phyloP scores from a whole-genome alignment of 345 rosid genomes.

The Odontarrhena argentea region DNA sequence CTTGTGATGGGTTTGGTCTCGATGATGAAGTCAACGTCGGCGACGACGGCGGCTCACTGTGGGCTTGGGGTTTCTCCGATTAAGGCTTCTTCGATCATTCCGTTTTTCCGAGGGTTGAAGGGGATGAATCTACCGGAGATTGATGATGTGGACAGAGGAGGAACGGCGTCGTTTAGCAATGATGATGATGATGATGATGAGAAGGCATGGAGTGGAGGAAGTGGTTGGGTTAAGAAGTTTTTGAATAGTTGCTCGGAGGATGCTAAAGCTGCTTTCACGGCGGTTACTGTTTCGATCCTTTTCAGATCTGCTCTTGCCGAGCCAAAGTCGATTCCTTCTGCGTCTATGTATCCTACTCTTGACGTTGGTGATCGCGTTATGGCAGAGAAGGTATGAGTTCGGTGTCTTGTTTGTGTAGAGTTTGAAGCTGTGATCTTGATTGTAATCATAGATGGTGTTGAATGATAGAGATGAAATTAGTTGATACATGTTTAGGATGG shows the following conservation, averaged over 20 bases:
- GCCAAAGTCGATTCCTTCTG: slow-evolving; percentile 83
- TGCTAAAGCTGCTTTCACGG: slow-evolving; percentile 83
- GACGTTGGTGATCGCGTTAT: slow-evolving; percentile 81
- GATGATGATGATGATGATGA: slow-evolving; percentile 29
- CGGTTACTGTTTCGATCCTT: slow-evolving; percentile 71
- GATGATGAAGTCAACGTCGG: slow-evolving; percentile 58
- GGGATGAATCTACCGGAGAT: slow-evolving; percentile 46
- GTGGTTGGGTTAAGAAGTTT: slow-evolving; percentile 68
- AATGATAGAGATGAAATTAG: neutral
- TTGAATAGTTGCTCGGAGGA: slow-evolving; percentile 68
- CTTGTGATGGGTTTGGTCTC: slow-evolving; percentile 59
- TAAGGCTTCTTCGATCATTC: slow-evolving; percentile 61
- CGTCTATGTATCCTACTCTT: slow-evolving; percentile 87
- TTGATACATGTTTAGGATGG: slow-evolving; percentile 1
- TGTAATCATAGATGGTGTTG: neutral
- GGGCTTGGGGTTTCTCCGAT: slow-evolving; percentile 50
- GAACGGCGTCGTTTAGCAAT: slow-evolving; percentile 26
- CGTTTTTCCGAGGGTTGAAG: slow-evolving; percentile 63
- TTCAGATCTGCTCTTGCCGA: slow-evolving; percentile 81
- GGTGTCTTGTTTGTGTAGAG: neutral
- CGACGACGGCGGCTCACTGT: too few species aligned
- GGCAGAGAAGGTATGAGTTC: slow-evolving; percentile 72
- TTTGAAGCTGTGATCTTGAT: neutral
- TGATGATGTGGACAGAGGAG: slow-evolving; percentile 57
- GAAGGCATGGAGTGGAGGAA: slow-evolving; percentile 43